Conservation (phyloP, 805 yeast genomes). For the Groenewaldozyma tartarivorans region DNA sequence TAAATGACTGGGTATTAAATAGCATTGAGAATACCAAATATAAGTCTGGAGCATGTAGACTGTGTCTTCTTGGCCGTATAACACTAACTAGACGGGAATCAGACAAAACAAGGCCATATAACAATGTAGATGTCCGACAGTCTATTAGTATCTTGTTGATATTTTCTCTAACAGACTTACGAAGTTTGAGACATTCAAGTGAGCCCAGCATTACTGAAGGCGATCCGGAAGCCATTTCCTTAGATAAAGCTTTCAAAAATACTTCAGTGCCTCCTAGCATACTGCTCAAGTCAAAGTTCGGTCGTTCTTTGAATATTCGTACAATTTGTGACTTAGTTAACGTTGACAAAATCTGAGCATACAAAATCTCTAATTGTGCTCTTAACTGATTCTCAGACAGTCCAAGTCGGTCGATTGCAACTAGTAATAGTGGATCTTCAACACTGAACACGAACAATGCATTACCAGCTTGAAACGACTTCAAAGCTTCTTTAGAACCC, state of each 20-base stretch:
- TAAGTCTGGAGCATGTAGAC: constrained; percentile 72
- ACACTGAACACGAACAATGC: constrained; percentile 50
- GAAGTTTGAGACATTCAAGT: constrained; percentile 51
- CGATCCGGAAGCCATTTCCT: constrained; percentile 41
- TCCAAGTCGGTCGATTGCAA: constrained; percentile 43
- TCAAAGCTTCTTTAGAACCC: constrained; percentile 12
- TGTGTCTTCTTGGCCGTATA: constrained; percentile 68
- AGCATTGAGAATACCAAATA: constrained; percentile 66
- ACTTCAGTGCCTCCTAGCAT: constrained; percentile 67
- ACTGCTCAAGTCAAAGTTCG: constrained; percentile 74
- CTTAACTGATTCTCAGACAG: constrained; percentile 34
- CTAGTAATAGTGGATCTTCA: constrained; percentile 60
- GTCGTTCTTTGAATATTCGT: constrained; percentile 56
- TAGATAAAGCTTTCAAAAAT: constrained; percentile 57
- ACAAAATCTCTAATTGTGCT: constrained; percentile 61
- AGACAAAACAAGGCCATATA: constrained; percentile 69
- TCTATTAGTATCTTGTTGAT: constrained; percentile 46
- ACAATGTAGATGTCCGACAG: constrained; percentile 42
- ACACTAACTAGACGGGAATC: constrained; percentile 58
- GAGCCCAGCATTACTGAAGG: constrained; percentile 59
- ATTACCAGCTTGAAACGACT: constrained; percentile 42
- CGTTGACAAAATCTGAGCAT: constrained; percentile 73
- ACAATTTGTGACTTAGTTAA: constrained; percentile 71
- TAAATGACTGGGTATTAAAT: constrained; percentile 45
- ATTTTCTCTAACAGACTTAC: constrained; percentile 46